These are phyloP conservation scores for Monosporascus sp. DNA, from an alignment of 2,329 filamentous ascomycete genomes.

Conservation along the genomic window DNA sequence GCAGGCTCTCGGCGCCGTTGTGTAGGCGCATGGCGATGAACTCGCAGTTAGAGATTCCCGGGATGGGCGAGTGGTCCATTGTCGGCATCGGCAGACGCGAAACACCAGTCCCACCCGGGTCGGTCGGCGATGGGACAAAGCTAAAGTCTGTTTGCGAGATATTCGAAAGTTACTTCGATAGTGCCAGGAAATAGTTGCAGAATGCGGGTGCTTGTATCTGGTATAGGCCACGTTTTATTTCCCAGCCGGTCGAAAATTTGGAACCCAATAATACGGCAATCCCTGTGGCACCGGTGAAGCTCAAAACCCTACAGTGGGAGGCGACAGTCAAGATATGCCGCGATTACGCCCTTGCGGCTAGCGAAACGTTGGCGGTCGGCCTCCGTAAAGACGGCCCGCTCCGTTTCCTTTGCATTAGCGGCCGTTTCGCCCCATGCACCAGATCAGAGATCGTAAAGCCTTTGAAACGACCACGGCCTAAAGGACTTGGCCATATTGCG, in stretches of 20 bases:
- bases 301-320: slow-evolving; percentile 16
- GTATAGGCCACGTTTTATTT: slow-evolving; percentile 14
- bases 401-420: slow-evolving; percentile 34
- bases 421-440: slow-evolving; percentile 5
- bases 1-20: too few species aligned
- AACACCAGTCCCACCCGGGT: slow-evolving; percentile 3
- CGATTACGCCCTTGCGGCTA: slow-evolving; percentile 26
- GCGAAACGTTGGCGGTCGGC: slow-evolving; percentile 22
- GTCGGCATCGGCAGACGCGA: slow-evolving; percentile 23
- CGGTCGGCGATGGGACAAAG: slow-evolving; percentile 14
- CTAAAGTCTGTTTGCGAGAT: slow-evolving; percentile 25
- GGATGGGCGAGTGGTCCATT: slow-evolving; percentile 9
- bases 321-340: slow-evolving; percentile 28
- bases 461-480: slow-evolving; percentile 20
- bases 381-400: slow-evolving; percentile 19
- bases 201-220: slow-evolving; percentile 32
- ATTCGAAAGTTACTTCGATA: slow-evolving; percentile 27
- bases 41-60: too few species aligned
- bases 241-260: not conserved
- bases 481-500: slow-evolving; percentile 23
- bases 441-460: slow-evolving; percentile 5
- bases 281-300: slow-evolving; percentile 24
- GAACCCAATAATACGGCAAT: slow-evolving; percentile 20
- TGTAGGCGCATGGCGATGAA: too few species aligned
- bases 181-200: slow-evolving; percentile 23